Evolutionary conservation across 768 basidiomycete species (phyloP).

Genomic region (Tephrocybe sp.): DNA sequence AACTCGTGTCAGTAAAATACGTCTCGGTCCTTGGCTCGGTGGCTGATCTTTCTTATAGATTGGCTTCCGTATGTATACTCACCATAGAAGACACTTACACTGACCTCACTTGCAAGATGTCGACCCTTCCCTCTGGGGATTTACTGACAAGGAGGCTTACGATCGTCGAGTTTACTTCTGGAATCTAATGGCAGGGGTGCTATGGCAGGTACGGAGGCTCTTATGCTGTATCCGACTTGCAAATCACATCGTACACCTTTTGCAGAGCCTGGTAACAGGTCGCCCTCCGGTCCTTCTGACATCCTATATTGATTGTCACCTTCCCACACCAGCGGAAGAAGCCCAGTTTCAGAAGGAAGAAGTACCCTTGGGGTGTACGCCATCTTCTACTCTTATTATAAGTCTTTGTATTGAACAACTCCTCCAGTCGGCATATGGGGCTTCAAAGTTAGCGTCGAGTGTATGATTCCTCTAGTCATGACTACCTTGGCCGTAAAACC

Average conservation of each 20-base stretch:
- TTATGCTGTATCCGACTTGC: background rate
- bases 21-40: background rate
- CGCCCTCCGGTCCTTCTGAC: conserved; percentile 46
- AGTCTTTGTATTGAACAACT: background rate
- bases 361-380: conserved; percentile 44
- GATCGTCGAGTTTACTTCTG: conserved; percentile 56
- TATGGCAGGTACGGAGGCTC: conserved; percentile 46
- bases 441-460: conserved; percentile 38
- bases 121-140: conserved; percentile 51
- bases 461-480: conserved; percentile 42
- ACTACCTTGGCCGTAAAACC: conserved; percentile 40
- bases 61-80: conserved; percentile 38
- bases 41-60: conserved; percentile 29
- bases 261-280: conserved; percentile 46
- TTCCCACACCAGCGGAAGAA: conserved; percentile 49
- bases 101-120: conserved; percentile 32
- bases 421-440: conserved; percentile 49
- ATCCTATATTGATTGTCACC: conserved; percentile 43
- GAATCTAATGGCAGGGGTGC: conserved; percentile 46
- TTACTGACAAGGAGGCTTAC: conserved; percentile 50
- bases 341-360: conserved; percentile 40
- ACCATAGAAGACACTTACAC: background rate
- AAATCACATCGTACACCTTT: background rate
- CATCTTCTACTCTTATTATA: background rate
- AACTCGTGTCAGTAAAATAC: conserved; percentile 35